These are phyloP conservation scores for Fusarium bulbicola DNA, from an alignment of 2,329 filamentous ascomycete species.

Conservation along the genomic window DNA sequence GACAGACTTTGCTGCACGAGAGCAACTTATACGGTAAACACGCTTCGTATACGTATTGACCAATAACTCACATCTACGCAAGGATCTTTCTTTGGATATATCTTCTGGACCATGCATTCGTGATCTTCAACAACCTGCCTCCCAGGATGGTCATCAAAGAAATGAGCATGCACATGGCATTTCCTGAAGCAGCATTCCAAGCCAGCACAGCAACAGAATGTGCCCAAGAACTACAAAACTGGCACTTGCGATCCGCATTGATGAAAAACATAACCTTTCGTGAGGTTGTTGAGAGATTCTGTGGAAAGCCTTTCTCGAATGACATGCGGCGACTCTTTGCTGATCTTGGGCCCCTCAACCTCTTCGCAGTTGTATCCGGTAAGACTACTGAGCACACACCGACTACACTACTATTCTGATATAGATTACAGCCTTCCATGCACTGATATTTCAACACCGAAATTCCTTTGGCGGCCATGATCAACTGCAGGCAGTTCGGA, in stretches of 20 bases:
- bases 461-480: not conserved
- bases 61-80: accelerated
- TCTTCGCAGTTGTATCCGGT: not conserved
- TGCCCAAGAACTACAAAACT: not conserved
- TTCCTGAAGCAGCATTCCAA: not conserved
- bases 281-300: not conserved
- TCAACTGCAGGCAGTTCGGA: not conserved
- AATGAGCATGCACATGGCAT: conserved; percentile 1
- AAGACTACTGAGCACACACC: accelerated
- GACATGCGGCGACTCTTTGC: not conserved
- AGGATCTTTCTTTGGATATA: not conserved
- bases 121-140: not conserved
- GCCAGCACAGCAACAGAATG: not conserved
- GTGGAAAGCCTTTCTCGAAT: not conserved
- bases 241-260: not conserved
- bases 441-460: not conserved
- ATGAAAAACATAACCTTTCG: not conserved
- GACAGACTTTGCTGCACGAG: not conserved
- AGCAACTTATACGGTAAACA: not conserved
- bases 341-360: not conserved
- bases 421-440: not conserved
- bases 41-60: accelerated
- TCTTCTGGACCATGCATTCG: not conserved
- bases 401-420: accelerated
- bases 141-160: not conserved